phyloP scores from a whole-genome alignment of 2,329 filamentous ascomycete species.

The Venturia asperata region DNA sequence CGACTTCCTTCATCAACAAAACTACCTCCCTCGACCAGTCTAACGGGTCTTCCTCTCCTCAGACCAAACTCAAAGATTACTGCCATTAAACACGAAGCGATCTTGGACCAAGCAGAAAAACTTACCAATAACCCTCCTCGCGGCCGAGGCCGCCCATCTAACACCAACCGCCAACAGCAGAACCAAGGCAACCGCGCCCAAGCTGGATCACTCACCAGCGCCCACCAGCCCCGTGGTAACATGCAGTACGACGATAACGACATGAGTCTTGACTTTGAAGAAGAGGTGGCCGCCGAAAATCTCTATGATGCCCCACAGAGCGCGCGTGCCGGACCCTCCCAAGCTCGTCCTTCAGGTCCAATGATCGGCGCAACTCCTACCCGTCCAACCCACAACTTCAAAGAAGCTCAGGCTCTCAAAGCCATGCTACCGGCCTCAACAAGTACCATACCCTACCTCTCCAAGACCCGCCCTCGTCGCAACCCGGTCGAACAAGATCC shows the following conservation, averaged over 20 bases:
- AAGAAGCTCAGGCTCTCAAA: slow-evolving; percentile 7
- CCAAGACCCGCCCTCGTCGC: neutral
- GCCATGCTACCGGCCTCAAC: slow-evolving; percentile 2
- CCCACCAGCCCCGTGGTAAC: neutral
- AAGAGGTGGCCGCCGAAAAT: neutral
- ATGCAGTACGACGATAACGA: neutral
- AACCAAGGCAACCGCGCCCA: neutral
- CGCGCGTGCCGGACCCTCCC: neutral
- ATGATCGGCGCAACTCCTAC: neutral
- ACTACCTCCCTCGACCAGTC: neutral
- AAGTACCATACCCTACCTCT: neutral
- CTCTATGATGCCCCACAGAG: neutral
- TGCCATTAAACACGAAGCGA: slow-evolving; percentile 9
- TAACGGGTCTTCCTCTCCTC: neutral
- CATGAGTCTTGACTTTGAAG: slow-evolving; percentile 10
- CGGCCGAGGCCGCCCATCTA: neutral
- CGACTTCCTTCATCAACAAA: neutral
- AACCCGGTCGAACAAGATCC: slow-evolving; percentile 24
- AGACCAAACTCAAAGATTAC: neutral
- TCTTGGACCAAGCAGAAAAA: slow-evolving; percentile 1
- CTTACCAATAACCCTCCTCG: neutral
- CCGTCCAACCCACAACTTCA: neutral
- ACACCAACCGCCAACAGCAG: neutral
- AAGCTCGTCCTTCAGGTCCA: neutral
- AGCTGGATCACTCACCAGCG: neutral